Conservation (phyloP, 2,329 filamentous ascomycete genomes). For the Gaeumannomyces sp. region DNA sequence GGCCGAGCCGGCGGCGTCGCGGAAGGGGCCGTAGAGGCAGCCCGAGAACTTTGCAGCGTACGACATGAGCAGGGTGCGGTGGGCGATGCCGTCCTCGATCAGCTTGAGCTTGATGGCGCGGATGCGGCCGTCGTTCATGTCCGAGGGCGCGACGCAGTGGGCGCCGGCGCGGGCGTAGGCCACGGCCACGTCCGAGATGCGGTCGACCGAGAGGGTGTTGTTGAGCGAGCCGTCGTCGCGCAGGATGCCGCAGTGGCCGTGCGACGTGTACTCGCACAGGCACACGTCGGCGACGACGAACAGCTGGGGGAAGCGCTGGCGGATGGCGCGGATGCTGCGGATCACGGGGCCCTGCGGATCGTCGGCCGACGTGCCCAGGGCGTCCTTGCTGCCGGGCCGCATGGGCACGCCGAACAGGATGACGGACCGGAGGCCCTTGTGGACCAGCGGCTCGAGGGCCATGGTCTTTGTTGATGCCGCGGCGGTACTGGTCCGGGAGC, state of each 20-base stretch:
- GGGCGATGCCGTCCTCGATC: conserved; percentile 88
- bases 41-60: conserved; percentile 98
- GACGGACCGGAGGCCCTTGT: conserved; percentile 85
- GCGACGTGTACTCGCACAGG: conserved; percentile 96
- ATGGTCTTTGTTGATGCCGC: conserved; percentile 82
- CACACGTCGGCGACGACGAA: conserved; percentile 93
- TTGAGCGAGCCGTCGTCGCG: conserved; percentile 89
- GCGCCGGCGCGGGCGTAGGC: conserved; percentile 94
- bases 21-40: conserved; percentile 93
- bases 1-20: conserved; percentile 85
- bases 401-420: conserved; percentile 95
- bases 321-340: conserved; percentile 74
- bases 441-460: conserved; percentile 75
- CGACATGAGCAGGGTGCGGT: conserved; percentile 90
- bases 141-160: conserved; percentile 92
- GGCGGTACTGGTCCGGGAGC: conserved; percentile 82
- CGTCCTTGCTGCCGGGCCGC: conserved; percentile 75
- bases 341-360: conserved; percentile 92
- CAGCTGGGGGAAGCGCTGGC: conserved; percentile 78
- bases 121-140: conserved; percentile 98
- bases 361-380: conserved; percentile 84
- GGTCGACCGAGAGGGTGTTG: conserved; percentile 87
- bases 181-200: conserved; percentile 95
- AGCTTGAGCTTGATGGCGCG: conserved; percentile 97
- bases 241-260: conserved; percentile 95